Evolutionary conservation across 148 eudicot genomes (phyloP), one percentile per base, ranked within the genome.

Genomic region (Oxyria digyna): DNA sequence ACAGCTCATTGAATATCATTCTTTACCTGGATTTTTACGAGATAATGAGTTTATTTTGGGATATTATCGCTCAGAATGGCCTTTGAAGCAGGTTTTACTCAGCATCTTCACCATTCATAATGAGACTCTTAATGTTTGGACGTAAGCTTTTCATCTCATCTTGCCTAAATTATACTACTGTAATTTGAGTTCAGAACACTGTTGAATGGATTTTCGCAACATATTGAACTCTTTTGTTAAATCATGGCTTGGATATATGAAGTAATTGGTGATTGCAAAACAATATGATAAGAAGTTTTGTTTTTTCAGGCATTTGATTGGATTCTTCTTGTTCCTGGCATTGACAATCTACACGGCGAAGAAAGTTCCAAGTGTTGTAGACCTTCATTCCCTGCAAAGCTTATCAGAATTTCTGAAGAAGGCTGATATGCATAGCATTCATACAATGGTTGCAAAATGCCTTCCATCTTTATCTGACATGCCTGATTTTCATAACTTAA

Each of bases 261-360:
- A n/a, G n/a, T n/a, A n/a, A n/a, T n/a, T n/a, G n/a, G 38, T 35
- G 38, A 35, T 35, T 35, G 38, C 6, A 35, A 35, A 35, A 6
- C 38, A 35, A 35, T 17, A n/a, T n/a, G n/a, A n/a, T n/a, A n/a
- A n/a, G 49, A 43, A 43, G 15, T 6, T 17, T 73, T 48, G 35
- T 73, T 52, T 41, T 75, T 79, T 78, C 96, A 92, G 97, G 85
- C 97, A 92, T 84, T 80, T 92, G 87, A 85, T 92, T 66, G 97
- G 97, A 45, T 91, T 92, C 85, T 81, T 92, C 75, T 85, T 92
- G 59, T 92, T 92, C 83, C 87, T 91, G 14, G 35, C 78, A 74
- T 78, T 92, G 76, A 92, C 97, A 5, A 77, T 92, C 81, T 89
- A 92, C 80, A 89, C 96, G 33, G 96, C 91, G 29, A 81, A 67